phyloP scores from a whole-genome alignment of 108 stramenopile species.

The Chaetoceros muelleri region DNA sequence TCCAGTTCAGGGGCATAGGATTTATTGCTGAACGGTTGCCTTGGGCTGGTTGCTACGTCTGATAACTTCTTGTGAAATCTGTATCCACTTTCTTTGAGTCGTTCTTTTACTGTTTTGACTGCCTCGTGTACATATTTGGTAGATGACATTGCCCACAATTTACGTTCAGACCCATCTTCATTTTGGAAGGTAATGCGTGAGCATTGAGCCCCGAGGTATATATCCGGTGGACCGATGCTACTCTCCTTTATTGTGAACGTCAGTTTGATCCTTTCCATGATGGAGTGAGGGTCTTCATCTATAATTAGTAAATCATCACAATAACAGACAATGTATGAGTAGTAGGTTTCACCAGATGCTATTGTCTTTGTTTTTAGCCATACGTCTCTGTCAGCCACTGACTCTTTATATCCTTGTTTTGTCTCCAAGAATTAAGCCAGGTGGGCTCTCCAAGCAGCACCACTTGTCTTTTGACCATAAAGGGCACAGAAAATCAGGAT shows the following conservation, averaged over 20 bases:
- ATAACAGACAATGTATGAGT: slow-evolving; percentile 20
- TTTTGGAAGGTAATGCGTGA: slow-evolving; percentile 18
- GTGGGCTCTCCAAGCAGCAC: slow-evolving; percentile 10
- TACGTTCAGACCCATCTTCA: slow-evolving; percentile 4
- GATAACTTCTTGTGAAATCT: not conserved
- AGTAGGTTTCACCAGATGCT: slow-evolving; percentile 10
- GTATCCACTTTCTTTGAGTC: slow-evolving; percentile 8
- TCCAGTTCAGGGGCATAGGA: not conserved
- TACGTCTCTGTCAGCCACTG: slow-evolving; percentile 28
- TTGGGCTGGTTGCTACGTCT: too few relatives aligned
- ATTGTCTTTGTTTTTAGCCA: slow-evolving; percentile 12
- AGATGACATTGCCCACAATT: slow-evolving; percentile 4
- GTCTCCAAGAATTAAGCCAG: slow-evolving; percentile 10
- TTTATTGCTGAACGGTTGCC: not conserved
- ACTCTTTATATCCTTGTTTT: slow-evolving; percentile 10
- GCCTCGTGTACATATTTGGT: slow-evolving; percentile 25
- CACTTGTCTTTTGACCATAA: slow-evolving; percentile 7
- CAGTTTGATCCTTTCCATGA: slow-evolving; percentile 2
- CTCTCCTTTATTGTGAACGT: slow-evolving; percentile 18
- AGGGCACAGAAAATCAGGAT: slow-evolving; percentile 2
- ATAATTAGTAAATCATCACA: slow-evolving; percentile 4
- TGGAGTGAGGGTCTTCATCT: too few relatives aligned
- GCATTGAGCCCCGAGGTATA: slow-evolving; percentile 29
- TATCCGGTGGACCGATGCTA: slow-evolving; percentile 11
- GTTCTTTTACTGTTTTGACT: slow-evolving; percentile 14